These are phyloP conservation scores for Coemansia sp. DNA, from an alignment of 192 early-diverging fungal genomes.

Conservation along the genomic window DNA sequence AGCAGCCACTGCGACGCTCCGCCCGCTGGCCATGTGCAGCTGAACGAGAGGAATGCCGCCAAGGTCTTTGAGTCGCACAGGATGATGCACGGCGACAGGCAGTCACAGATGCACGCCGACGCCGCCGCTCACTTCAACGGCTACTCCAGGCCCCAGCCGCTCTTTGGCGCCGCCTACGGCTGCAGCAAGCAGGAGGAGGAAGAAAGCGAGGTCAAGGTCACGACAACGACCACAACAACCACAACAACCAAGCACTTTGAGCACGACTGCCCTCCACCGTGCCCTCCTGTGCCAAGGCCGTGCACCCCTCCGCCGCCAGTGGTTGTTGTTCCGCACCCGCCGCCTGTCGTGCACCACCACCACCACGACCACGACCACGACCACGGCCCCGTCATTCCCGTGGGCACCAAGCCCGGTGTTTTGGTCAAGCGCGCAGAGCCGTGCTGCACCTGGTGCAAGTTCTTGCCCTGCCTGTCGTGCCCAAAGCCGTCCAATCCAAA, in stretches of 20 bases:
- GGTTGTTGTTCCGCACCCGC: background rate
- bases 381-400: conserved; percentile 18
- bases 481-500: conserved; percentile 45
- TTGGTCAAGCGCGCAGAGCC: conserved; percentile 24
- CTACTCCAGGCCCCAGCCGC: conserved; percentile 19
- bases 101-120: conserved; percentile 27
- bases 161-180: conserved; percentile 19
- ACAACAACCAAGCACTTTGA: conserved; percentile 20
- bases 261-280: conserved; percentile 6
- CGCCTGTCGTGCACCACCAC: conserved; percentile 1
- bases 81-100: conserved; percentile 22
- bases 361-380: conserved; percentile 12
- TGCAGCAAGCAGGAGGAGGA: conserved; percentile 14
- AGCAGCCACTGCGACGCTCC: background rate
- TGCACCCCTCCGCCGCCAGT: conserved; percentile 10
- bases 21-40: conserved; percentile 25
- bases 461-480: conserved; percentile 44
- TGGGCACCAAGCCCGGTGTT: conserved; percentile 23
- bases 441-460: conserved; percentile 50
- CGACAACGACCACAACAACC: conserved; percentile 37
- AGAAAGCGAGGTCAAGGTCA: conserved; percentile 27
- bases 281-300: conserved; percentile 6
- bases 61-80: conserved; percentile 25
- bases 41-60: conserved; percentile 30
- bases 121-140: conserved; percentile 30